Evolutionary conservation across 768 basidiomycete species (phyloP), one percentile per base, ranked within the genome.

Genomic region (Boletus rufocinnamomeus): DNA sequence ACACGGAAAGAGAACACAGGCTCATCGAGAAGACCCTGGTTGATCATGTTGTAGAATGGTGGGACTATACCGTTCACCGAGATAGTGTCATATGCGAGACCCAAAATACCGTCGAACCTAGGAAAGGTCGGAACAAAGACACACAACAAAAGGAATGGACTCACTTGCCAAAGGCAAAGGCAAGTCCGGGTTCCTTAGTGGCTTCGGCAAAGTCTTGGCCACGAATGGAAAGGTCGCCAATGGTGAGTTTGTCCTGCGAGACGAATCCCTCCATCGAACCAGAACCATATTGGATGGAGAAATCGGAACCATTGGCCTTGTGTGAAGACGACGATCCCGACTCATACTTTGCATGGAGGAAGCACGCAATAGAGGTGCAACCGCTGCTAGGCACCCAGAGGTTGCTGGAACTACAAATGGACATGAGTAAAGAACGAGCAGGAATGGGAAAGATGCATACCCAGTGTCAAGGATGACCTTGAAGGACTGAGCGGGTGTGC

Each of bases 221-320:
- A 66, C 77, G 79, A 72, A 99, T 82, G 28, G 73, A 72, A 47
- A 99, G 71, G 71, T 97, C 97, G 40, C 93, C 94, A 59, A 99
- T 94, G 9, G 72, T 71, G 50, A 98, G 75, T 4, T 69, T 70
- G 66, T 99, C 97, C 58, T 84, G 85, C 13, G 95, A 98, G 54
- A 98, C 89, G 70, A 90, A 94, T 56, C 97, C 97, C 71, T 97
- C 88, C 87, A 99, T 93, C 2, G 95, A 94, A 27, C 97, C 97
- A 32, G 93, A 90, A 16, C 97, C 97, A 70, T 98, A 98, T 61
- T 85, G 89, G 63, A 98, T 99, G 44, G 87, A 83, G 68, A 99
- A 98, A 6, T 82, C 78, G 48, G 91, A 80, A 6, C 95, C 96
- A 74, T 98, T 99, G 64, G 84, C 80, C 76, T 91, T 91, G 85